Percentiles rank a stretch among this genome's conserved stretches.
Conservation (phyloP, 2,329 filamentous ascomycete genomes). For the Monosporascus sp. region DNA sequence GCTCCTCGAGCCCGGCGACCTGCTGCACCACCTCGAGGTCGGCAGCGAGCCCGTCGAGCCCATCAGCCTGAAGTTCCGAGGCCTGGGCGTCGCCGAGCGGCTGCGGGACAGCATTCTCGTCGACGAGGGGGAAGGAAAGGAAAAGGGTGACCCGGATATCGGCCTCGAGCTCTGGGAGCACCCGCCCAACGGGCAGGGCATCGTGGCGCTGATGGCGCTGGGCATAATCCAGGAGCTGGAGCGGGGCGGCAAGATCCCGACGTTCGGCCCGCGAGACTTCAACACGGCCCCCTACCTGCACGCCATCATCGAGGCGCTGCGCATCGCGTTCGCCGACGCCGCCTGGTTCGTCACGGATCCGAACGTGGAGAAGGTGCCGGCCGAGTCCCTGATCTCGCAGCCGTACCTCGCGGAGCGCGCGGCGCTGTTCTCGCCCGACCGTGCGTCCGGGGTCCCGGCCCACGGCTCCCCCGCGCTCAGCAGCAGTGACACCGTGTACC, state of each 20-base stretch:
- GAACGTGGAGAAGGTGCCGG: constrained; percentile 63
- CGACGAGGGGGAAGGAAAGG: constrained; percentile 31
- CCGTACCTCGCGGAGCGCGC: constrained; percentile 69
- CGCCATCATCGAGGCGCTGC: constrained; percentile 78
- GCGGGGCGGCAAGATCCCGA: constrained; percentile 65
- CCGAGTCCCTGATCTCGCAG: constrained; percentile 62
- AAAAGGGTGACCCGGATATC: constrained; percentile 31
- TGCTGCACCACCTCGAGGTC: constrained; percentile 63
- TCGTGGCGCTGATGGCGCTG: constrained; percentile 89
- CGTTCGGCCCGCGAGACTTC: constrained; percentile 66
- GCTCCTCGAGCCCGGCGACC: constrained; percentile 71
- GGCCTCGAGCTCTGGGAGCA: constrained; percentile 91
- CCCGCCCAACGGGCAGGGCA: constrained; percentile 92
- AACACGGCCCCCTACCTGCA: constrained; percentile 81
- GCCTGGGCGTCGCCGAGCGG: constrained; percentile 44
- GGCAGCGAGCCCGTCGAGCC: constrained; percentile 77
- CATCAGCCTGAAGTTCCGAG: constrained; percentile 74
- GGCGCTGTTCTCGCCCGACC: constrained; percentile 50
- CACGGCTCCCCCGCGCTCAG: constrained; percentile 78
- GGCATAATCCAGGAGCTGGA: constrained; percentile 88
- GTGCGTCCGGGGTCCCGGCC: constrained; percentile 55
- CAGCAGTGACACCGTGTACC: constrained; percentile 92
- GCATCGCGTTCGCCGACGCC: constrained; percentile 85
- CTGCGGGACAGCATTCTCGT: constrained; percentile 26
- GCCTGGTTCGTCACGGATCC: constrained; percentile 90